Percentiles rank a stretch among this genome's conserved stretches.
phyloP scores from a whole-genome alignment of 768 basidiomycete species.

The Suillus alpinus region DNA sequence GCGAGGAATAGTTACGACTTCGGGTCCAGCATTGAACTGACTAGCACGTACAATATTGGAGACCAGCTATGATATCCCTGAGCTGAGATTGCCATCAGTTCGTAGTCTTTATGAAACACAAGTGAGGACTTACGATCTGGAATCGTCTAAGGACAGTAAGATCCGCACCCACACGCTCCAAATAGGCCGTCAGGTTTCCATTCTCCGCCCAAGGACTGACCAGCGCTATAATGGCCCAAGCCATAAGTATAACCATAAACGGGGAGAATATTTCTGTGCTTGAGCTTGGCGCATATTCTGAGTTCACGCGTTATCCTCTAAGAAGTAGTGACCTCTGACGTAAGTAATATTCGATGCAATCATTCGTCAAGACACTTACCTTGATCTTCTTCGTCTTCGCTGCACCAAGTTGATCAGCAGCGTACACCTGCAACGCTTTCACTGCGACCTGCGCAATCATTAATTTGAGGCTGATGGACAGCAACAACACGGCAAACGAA shows the following conservation, averaged over 20 bases:
- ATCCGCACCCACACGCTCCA: constrained; percentile 1
- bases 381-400: constrained; percentile 15
- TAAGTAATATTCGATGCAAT: not conserved
- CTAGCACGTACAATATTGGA: not conserved
- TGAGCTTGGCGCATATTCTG: constrained; percentile 17
- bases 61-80: not conserved
- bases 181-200: constrained; percentile 13
- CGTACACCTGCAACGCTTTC: constrained; percentile 23
- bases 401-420: constrained; percentile 8
- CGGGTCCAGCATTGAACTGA: not conserved
- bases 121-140: constrained; percentile 12
- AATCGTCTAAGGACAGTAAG: constrained; percentile 11
- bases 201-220: constrained; percentile 19
- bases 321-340: not conserved
- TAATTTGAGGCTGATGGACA: not conserved
- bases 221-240: constrained; percentile 20
- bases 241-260: constrained; percentile 16
- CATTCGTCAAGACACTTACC: not conserved
- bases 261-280: constrained; percentile 17
- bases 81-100: not conserved
- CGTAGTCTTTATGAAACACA: not conserved
- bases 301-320: constrained; percentile 20
- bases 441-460: constrained; percentile 20
- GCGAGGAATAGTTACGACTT: not conserved
- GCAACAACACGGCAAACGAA: not conserved